Conservation (phyloP, 1,139 yeast genomes). For the Arxiozyma slooffiae region DNA sequence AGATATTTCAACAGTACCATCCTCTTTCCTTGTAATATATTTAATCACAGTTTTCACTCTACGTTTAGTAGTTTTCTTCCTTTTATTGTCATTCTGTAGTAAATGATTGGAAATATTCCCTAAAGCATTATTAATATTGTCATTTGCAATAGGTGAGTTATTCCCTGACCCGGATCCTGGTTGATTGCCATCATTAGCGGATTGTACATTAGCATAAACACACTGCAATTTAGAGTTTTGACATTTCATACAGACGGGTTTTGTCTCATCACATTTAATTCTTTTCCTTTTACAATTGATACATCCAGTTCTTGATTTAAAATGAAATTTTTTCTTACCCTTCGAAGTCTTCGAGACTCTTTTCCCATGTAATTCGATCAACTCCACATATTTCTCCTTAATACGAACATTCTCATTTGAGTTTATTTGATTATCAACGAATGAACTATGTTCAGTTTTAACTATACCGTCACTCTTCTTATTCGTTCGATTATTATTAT, state of each 20-base stretch:
- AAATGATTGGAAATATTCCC: not conserved
- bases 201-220: conserved; percentile 34
- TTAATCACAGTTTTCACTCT: not conserved
- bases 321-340: conserved; percentile 62
- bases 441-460: not conserved
- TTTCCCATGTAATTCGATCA: conserved; percentile 33
- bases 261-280: conserved; percentile 84
- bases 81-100: not conserved
- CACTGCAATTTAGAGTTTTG: conserved; percentile 68
- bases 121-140: not conserved
- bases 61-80: not conserved
- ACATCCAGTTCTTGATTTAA: conserved; percentile 81
- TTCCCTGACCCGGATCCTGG: not conserved
- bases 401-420: conserved; percentile 1
- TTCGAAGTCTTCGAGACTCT: conserved; percentile 36
- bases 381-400: conserved; percentile 23
- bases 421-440: not conserved
- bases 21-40: conserved; percentile 2
- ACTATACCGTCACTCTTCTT: too few species aligned
- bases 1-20: not conserved
- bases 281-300: conserved; percentile 78
- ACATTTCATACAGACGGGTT: conserved; percentile 78
- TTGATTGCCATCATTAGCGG: not conserved
- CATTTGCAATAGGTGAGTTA: not conserved
- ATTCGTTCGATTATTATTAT: too few species aligned